Base-by-base conservation (phyloP, 495 filamentous ascomycete genomes). In the Apiosordaria backusii region DNA sequence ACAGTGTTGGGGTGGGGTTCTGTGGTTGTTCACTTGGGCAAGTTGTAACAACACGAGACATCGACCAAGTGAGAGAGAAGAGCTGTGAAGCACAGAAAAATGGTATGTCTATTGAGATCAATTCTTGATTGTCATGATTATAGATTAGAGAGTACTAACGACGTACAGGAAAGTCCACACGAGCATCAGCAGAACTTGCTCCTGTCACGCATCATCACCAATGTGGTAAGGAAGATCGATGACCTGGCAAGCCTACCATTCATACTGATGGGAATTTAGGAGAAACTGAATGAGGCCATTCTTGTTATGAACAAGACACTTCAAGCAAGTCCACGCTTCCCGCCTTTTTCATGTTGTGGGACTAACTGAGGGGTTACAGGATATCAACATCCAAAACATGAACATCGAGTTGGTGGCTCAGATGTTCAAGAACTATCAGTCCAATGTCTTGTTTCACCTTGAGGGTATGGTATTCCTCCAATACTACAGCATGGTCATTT, bases 341-440 rank as follows among this genome's bases (percentile, higher is more conserved):
- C 62, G 69, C 25, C 64, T 53, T 3, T 15, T 45, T 45, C 6
- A 45, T 45, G 16, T 13, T 15, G 16, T 13, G 35, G n/a, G n/a
- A n/a, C 35, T 45, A 13, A 57, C 62, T 50, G n/a, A 66, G 25
- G n/a, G 50, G 61, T n/a, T 52, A 50, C 68, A 97, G 92, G 93
- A 97, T 70, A 96, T 97, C 85, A 98, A 97, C 75, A 88, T 96
- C 45, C 90, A 96, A 70, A 99, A 98, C 71, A 97, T 97, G 92
- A 94, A 98, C 74, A 91, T 97, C 4, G 95, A 98, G 79, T 83
- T 98, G 9, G 95, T 98, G 3, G 93, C 95, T 7, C 95, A 98
- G 77, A 99, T 99, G 95, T 99, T 98, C 82, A 97, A 97, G 84
- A 99, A 98, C 79, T 99, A 99, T 76, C 92, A 97, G 77, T 96